Evolutionary conservation across 2,329 filamentous ascomycete species (phyloP).

Genomic region (Penicillium sp.): DNA sequence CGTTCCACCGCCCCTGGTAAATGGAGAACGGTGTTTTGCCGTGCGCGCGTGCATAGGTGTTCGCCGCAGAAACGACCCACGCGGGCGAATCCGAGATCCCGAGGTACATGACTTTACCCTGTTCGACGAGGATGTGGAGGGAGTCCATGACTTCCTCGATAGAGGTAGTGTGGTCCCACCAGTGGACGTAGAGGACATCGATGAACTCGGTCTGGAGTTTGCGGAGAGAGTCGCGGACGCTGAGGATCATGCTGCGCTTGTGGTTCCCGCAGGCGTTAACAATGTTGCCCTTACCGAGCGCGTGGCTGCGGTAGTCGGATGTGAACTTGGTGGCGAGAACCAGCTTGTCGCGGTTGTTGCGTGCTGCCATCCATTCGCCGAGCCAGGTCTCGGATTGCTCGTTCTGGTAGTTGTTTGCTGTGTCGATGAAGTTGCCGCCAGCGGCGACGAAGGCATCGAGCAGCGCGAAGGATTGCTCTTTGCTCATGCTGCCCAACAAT

Average conservation of each 20-base stretch:
- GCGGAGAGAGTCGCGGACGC: slow-evolving; percentile 42
- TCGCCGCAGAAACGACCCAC: slow-evolving; percentile 41
- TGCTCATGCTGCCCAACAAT: slow-evolving; percentile 63
- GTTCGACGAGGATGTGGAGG: slow-evolving; percentile 39
- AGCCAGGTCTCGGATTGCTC: slow-evolving; percentile 64
- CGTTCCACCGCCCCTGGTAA: slow-evolving; percentile 42
- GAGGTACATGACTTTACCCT: slow-evolving; percentile 43
- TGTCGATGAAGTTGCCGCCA: slow-evolving; percentile 73
- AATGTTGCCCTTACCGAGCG: slow-evolving; percentile 37
- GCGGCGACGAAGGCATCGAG: slow-evolving; percentile 64
- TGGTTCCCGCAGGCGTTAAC: slow-evolving; percentile 48
- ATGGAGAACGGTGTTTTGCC: slow-evolving; percentile 42
- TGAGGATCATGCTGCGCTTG: slow-evolving; percentile 41
- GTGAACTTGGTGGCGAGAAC: slow-evolving; percentile 72
- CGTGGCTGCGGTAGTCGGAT: slow-evolving; percentile 50
- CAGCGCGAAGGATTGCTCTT: slow-evolving; percentile 60
- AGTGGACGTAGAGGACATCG: slow-evolving; percentile 56
- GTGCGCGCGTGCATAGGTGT: slow-evolving; percentile 39
- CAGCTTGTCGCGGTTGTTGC: slow-evolving; percentile 64
- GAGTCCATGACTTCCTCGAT: slow-evolving; percentile 28
- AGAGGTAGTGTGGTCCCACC: slow-evolving; percentile 47
- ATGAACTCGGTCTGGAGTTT: slow-evolving; percentile 54
- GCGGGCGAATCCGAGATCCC: slow-evolving; percentile 43
- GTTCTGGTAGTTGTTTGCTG: slow-evolving; percentile 65
- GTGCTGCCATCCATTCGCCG: slow-evolving; percentile 67